These are phyloP conservation scores for Gymnopus androsaceus DNA, from an alignment of 1,284 basidiomycete genomes.

Conservation along the genomic window DNA sequence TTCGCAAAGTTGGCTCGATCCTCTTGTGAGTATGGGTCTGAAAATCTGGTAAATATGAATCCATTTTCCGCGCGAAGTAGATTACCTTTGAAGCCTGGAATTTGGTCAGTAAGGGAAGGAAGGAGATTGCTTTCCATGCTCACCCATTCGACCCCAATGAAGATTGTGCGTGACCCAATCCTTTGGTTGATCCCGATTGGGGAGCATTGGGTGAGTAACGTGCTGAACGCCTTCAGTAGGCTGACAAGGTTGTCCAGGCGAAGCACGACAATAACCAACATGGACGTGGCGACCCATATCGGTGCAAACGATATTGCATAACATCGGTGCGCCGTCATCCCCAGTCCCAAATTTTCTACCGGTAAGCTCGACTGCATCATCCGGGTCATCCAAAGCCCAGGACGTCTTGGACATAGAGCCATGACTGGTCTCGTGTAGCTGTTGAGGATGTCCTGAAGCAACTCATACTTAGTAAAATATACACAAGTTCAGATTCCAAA, in stretches of 20 bases:
- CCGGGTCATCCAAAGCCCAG: constrained; percentile 57
- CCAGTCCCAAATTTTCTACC: constrained; percentile 55
- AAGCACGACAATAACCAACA: constrained; percentile 57
- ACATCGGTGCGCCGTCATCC: constrained; percentile 59
- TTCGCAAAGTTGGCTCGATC: constrained; percentile 54
- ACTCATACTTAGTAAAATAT: not conserved
- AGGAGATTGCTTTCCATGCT: constrained; percentile 13
- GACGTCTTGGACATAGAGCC: constrained; percentile 61
- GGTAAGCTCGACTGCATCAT: constrained; percentile 51
- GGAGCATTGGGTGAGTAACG: constrained; percentile 41
- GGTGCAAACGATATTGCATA: constrained; percentile 60
- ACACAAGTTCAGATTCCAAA: not conserved
- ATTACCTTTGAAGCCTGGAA: constrained; percentile 38
- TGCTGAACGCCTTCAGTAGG: constrained; percentile 48
- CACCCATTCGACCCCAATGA: constrained; percentile 60
- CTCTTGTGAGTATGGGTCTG: constrained; percentile 61
- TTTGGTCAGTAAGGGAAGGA: not conserved
- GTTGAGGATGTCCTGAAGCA: constrained; percentile 54
- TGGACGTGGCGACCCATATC: constrained; percentile 57
- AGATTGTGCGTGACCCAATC: constrained; percentile 57
- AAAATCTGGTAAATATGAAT: constrained; percentile 16
- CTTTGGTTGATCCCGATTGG: constrained; percentile 47
- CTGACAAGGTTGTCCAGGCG: constrained; percentile 36
- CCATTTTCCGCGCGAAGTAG: not conserved
- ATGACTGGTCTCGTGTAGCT: constrained; percentile 63